Conservation (phyloP, 1,284 basidiomycete species). For the Papiliotrema flavescens region DNA sequence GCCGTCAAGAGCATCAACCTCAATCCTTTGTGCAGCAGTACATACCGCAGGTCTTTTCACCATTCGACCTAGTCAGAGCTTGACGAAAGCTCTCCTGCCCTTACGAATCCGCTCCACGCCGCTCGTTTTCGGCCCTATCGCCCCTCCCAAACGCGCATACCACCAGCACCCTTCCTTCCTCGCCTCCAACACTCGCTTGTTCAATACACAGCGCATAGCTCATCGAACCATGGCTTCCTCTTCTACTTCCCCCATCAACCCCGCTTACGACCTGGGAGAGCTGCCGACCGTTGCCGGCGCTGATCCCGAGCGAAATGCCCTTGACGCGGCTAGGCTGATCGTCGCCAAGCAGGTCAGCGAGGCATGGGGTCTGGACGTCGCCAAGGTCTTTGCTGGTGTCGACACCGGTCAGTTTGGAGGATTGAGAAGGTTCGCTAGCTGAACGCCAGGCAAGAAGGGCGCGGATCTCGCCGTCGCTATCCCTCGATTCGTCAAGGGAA, state of each 20-base stretch:
- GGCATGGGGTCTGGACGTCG: slow-evolving; percentile 63
- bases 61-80: no score
- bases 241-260: background rate
- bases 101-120: no score
- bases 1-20: no score
- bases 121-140: no score
- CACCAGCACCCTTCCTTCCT: no score
- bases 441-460: slow-evolving; percentile 69
- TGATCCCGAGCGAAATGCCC: slow-evolving; percentile 65
- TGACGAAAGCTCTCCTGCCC: no score
- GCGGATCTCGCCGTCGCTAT: slow-evolving; percentile 89
- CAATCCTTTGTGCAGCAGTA: no score
- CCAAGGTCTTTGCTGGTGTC: slow-evolving; percentile 76
- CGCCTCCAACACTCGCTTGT: no score
- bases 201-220: no score
- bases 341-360: slow-evolving; percentile 74
- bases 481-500: slow-evolving; percentile 81
- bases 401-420: slow-evolving; percentile 55
- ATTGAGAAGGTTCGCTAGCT: background rate
- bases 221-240: background rate
- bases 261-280: slow-evolving; percentile 30
- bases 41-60: no score
- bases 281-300: slow-evolving; percentile 62
- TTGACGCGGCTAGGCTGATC: slow-evolving; percentile 81
- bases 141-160: no score